Percentiles rank a stretch among this genome's conserved stretches.
phyloP scores from a whole-genome alignment of 2,329 filamentous ascomycete species.

The Chaetomiaceae sp. region DNA sequence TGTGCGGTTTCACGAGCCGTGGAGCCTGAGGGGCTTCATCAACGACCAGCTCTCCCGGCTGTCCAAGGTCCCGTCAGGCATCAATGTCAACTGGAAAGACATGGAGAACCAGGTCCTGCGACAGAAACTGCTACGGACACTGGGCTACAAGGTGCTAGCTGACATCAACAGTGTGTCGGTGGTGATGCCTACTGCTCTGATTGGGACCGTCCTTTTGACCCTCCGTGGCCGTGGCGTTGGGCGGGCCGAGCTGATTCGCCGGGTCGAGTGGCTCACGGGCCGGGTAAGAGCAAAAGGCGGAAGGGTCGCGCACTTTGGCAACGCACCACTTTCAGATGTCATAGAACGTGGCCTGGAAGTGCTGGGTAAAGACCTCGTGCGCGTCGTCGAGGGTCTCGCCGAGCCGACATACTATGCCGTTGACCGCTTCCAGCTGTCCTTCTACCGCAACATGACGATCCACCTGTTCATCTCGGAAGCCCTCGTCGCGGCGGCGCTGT shows the following conservation, averaged over 20 bases:
- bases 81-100: constrained; percentile 43
- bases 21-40: constrained; percentile 82
- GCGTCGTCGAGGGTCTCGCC: constrained; percentile 69
- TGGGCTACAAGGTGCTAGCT: constrained; percentile 87
- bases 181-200: constrained; percentile 95
- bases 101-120: constrained; percentile 51
- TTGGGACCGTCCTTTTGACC: constrained; percentile 88
- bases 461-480: constrained; percentile 95
- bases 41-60: constrained; percentile 64
- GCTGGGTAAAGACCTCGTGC: constrained; percentile 82
- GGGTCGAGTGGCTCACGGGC: constrained; percentile 84
- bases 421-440: constrained; percentile 93
- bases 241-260: constrained; percentile 74
- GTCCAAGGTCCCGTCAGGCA: constrained; percentile 44
- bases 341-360: constrained; percentile 89
- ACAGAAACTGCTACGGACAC: constrained; percentile 71
- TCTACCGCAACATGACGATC: constrained; percentile 99
- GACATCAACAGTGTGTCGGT: constrained; percentile 96
- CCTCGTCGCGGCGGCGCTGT: constrained; percentile 83
- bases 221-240: constrained; percentile 88
- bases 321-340: constrained; percentile 71
- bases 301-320: constrained; percentile 88
- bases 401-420: constrained; percentile 94
- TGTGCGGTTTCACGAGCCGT: constrained; percentile 92
- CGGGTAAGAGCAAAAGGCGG: constrained; percentile 82